phyloP scores from a whole-genome alignment of 2,329 filamentous ascomycete species.

The Onygenales sp. region DNA sequence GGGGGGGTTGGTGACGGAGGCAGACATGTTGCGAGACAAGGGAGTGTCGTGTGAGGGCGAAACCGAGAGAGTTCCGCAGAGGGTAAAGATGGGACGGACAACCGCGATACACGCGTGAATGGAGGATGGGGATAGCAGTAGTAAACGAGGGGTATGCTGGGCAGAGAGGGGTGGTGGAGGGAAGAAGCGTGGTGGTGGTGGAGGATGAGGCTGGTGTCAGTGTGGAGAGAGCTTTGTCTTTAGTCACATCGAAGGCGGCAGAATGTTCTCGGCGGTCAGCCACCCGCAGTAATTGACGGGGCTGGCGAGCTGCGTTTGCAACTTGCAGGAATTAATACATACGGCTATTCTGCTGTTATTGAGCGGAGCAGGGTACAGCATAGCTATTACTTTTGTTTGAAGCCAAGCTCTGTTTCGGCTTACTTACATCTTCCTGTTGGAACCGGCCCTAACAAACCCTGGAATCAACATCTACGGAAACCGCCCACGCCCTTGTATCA shows the following conservation, averaged over 20 bases:
- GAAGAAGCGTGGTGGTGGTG: slow-evolving; percentile 6
- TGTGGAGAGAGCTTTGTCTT: background rate
- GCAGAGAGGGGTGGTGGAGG: background rate
- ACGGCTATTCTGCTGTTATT: too few relatives aligned
- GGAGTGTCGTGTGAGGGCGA: slow-evolving; percentile 10
- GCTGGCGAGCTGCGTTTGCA: too few relatives aligned
- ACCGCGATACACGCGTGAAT: slow-evolving; percentile 7
- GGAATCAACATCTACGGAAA: too few relatives aligned
- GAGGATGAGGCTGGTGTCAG: slow-evolving; percentile 8
- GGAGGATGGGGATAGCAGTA: background rate
- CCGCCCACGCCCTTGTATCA: too few relatives aligned
- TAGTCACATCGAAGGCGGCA: background rate
- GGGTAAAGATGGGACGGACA: slow-evolving; percentile 1
- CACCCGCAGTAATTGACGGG: background rate
- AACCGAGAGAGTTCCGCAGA: slow-evolving; percentile 5
- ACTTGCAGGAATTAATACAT: too few relatives aligned
- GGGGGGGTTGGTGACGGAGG: slow-evolving; percentile 56
- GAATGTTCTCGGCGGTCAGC: background rate
- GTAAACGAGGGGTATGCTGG: background rate
- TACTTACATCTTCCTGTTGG: too few relatives aligned
- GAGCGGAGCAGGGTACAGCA: too few relatives aligned
- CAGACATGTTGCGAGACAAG: slow-evolving; percentile 42
- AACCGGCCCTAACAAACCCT: too few relatives aligned
- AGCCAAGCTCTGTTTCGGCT: too few relatives aligned
- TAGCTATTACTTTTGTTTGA: too few relatives aligned